phyloP scores from a whole-genome alignment of 352 stramenopile genomes.

The Globisporangium cederbergense region DNA sequence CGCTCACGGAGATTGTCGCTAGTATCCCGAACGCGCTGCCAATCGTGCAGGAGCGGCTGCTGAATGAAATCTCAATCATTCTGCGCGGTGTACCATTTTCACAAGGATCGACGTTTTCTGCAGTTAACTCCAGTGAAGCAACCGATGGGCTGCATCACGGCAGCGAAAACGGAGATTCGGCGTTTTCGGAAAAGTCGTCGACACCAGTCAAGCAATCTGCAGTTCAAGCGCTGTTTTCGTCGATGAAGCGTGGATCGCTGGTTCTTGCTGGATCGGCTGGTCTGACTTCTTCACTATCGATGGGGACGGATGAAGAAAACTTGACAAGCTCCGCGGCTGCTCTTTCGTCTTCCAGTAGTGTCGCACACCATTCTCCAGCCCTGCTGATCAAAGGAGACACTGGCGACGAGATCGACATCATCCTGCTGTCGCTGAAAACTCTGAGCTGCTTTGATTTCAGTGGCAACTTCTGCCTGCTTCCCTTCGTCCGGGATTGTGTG shows the following conservation, averaged over 20 bases:
- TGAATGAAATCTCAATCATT: slow-evolving; percentile 96
- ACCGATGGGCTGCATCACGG: slow-evolving; percentile 5
- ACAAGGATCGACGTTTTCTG: slow-evolving; percentile 18
- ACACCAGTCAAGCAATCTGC: slow-evolving; percentile 44
- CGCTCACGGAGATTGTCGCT: slow-evolving; percentile 88
- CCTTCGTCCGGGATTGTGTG: slow-evolving; percentile 94
- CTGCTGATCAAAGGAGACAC: slow-evolving; percentile 80
- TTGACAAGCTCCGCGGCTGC: slow-evolving; percentile 8
- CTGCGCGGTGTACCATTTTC: slow-evolving; percentile 85
- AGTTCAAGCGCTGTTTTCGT: slow-evolving; percentile 67
- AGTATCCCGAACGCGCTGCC: slow-evolving; percentile 88
- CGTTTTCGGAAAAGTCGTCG: slow-evolving; percentile 18
- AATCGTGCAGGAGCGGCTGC: slow-evolving; percentile 91
- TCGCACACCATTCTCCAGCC: slow-evolving; percentile 11
- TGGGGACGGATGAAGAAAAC: slow-evolving; percentile 30
- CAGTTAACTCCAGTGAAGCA: not conserved
- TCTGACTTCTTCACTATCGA: slow-evolving; percentile 20
- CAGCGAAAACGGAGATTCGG: slow-evolving; percentile 5
- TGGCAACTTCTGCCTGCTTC: slow-evolving; percentile 91
- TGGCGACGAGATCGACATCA: slow-evolving; percentile 64
- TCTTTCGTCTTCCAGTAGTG: slow-evolving; percentile 2
- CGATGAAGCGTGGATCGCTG: slow-evolving; percentile 62
- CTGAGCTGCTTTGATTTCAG: slow-evolving; percentile 93
- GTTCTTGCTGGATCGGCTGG: slow-evolving; percentile 24
- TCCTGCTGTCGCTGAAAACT: slow-evolving; percentile 91